These are phyloP conservation scores for Pleurotus sapidus DNA, from an alignment of 768 basidiomycete genomes.

Conservation along the genomic window DNA sequence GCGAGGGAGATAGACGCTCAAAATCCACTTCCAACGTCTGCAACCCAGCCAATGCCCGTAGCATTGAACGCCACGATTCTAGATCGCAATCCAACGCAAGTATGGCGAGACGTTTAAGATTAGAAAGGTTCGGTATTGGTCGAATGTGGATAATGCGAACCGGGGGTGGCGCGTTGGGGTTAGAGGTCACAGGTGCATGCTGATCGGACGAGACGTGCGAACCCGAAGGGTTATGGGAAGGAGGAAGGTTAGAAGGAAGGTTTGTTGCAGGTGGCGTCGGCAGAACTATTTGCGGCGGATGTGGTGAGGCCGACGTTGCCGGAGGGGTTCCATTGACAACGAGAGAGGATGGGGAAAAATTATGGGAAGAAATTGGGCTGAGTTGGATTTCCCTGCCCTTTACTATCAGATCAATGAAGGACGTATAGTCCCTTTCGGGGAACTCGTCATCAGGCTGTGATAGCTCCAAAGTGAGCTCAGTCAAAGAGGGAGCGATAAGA, in stretches of 20 bases:
- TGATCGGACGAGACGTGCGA: slow-evolving; percentile 4
- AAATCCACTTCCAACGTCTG: slow-evolving; percentile 43
- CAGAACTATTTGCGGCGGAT: neutral
- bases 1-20: slow-evolving; percentile 20
- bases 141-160: slow-evolving; percentile 7
- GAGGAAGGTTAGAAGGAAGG: neutral
- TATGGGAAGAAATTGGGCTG: slow-evolving; percentile 6
- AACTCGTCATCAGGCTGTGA: slow-evolving; percentile 53
- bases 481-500: slow-evolving; percentile 42
- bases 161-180: neutral
- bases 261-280: slow-evolving; percentile 5
- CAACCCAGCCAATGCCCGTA: slow-evolving; percentile 31
- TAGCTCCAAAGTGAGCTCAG: slow-evolving; percentile 45
- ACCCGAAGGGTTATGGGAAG: neutral
- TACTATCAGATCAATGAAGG: slow-evolving; percentile 38
- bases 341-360: neutral
- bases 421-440: slow-evolving; percentile 52
- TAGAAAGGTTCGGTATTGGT: slow-evolving; percentile 28
- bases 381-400: slow-evolving; percentile 10
- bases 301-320: neutral
- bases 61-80: slow-evolving; percentile 29
- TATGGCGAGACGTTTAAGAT: slow-evolving; percentile 35
- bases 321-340: neutral
- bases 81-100: slow-evolving; percentile 40
- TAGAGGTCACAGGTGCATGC: slow-evolving; percentile 1